A percentile compares a stretch with the other conserved stretches of the same genome.
Conservation (phyloP, 139 green algal genomes). For the Chlamydomonas sp. region DNA sequence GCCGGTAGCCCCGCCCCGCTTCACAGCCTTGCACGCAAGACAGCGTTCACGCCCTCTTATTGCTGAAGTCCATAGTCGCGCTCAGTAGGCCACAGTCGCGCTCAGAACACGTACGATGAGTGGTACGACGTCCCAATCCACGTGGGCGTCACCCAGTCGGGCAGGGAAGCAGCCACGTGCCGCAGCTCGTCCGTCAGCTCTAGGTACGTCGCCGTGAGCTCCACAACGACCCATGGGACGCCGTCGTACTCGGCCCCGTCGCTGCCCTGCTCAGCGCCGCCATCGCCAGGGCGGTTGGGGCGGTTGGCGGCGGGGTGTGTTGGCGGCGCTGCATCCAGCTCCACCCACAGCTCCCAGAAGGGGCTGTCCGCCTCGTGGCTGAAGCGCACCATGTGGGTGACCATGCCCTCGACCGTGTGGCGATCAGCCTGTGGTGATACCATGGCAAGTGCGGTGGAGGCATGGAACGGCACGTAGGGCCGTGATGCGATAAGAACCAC, state of each 20-base stretch:
- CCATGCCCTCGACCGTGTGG: no score
- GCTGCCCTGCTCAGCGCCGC: not conserved
- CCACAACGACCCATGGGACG: conserved; percentile 25
- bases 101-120: conserved; percentile 9
- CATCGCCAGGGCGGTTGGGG: not conserved
- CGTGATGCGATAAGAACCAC: no score
- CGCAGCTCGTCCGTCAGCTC: conserved; percentile 3
- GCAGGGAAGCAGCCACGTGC: not conserved
- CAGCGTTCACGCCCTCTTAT: no score
- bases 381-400: conserved; percentile 28
- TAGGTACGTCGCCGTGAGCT: conserved; percentile 26
- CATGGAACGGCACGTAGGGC: no score
- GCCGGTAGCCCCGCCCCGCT: no score
- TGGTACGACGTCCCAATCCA: conserved; percentile 37
- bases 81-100: not conserved
- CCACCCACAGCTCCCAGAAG: conserved; percentile 24
- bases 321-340: not conserved
- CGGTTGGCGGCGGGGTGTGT: no score
- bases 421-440: no score
- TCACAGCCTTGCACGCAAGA: no score
- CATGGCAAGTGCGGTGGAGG: no score
- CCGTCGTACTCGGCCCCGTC: not conserved
- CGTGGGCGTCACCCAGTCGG: conserved; percentile 6
- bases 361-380: conserved; percentile 6
- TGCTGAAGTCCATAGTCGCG: no score